Base-by-base conservation (phyloP, 192 early-diverging fungal genomes). In the Podila epicladia region DNA sequence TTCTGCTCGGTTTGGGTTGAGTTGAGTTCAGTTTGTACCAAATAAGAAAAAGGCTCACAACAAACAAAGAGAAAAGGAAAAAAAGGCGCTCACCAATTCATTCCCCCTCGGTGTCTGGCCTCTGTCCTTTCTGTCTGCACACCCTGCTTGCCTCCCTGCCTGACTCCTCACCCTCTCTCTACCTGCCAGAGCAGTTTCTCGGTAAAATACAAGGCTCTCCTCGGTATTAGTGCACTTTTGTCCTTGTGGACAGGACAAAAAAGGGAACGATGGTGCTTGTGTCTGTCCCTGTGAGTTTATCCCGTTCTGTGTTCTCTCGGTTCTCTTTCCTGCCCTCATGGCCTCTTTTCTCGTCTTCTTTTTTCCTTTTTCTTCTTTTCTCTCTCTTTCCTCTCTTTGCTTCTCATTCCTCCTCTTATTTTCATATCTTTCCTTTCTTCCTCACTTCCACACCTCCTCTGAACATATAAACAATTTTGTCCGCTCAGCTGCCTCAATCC, bases 361-460 rank as follows among this genome's bases (percentile, higher is more conserved):
- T 53, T 49, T 26, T 38, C 53, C 35, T 41, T 67, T 57, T 49
- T 13, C 19, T 55, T 35, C 19, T 38, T 38, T 64, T 64, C 31
- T 26, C 31, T 26, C 49, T 51, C 48, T 68, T 13, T 26, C 55
- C 7, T 28, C 50, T 64, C 38, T 58, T 60, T 65, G n/a, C 13
- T 51, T 66, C 37, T 61, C 35, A 22, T 59, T 32, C 35, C 32
- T 51, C 48, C 26, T 37, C 69, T 69, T 71, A 12, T 50, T 69
- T 71, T 49, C 51, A 62, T 71, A 41, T 50, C 71, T 28, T 58
- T 51, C 31, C 51, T 63, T 58, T 48, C 53, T 24, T 64, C 62
- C 37, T 65, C 69, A 26, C 68, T 49, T 38, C 69, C 29, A 64
- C 58, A 37, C 22, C 45, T 32, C n/a, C 31, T 51, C 20, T 67